Percentiles rank a stretch among this genome's conserved stretches.
These are phyloP conservation scores for Wickerhamomyces ciferrii DNA, from an alignment of 805 yeast species.

Conservation along the genomic window DNA sequence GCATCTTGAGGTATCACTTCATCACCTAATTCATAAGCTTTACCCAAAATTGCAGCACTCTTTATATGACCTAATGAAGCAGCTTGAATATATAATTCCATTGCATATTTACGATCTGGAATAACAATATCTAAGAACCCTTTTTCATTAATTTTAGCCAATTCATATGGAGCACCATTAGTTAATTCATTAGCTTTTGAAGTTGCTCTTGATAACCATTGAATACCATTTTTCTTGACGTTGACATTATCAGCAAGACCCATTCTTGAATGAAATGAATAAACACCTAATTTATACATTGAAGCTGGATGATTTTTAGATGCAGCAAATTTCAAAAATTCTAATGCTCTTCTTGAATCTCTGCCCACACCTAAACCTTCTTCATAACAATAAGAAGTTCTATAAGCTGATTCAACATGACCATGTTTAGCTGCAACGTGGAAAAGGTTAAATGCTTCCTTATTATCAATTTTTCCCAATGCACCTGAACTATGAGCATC, in stretches of 20 bases:
- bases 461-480: constrained; percentile 71
- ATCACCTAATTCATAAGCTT: constrained; percentile 74
- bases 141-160: constrained; percentile 74
- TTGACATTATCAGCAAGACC: constrained; percentile 66
- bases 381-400: constrained; percentile 88
- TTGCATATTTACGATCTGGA: constrained; percentile 77
- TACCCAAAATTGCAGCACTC: constrained; percentile 76
- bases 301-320: constrained; percentile 94
- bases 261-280: constrained; percentile 79
- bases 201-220: constrained; percentile 88
- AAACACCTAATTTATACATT: constrained; percentile 86
- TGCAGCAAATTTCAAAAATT: constrained; percentile 81
- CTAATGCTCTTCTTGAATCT: constrained; percentile 82
- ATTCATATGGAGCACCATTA: constrained; percentile 91
- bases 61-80: constrained; percentile 84
- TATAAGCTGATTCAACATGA: constrained; percentile 85
- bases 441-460: constrained; percentile 71
- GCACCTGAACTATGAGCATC: constrained; percentile 87
- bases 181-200: constrained; percentile 79
- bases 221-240: constrained; percentile 80
- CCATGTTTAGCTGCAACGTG: constrained; percentile 92
- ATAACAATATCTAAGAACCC: constrained; percentile 88
- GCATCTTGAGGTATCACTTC: constrained; percentile 69
- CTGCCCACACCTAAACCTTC: constrained; percentile 91
- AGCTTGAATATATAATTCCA: constrained; percentile 80